Conservation (phyloP, 495 filamentous ascomycete species). For the Penicillium argentinense region DNA sequence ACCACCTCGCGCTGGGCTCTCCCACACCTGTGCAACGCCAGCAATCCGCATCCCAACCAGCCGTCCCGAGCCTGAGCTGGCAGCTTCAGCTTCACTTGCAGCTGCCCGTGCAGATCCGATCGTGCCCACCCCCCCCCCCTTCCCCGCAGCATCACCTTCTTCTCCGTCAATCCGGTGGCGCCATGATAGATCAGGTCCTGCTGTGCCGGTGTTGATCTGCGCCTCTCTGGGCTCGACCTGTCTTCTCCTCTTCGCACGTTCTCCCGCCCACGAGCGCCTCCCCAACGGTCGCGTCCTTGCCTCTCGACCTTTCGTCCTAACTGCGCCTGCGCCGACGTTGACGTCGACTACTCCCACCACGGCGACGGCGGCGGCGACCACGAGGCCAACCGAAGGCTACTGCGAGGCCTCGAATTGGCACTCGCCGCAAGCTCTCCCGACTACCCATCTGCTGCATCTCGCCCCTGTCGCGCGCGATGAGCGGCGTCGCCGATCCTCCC, state of each 20-base stretch:
- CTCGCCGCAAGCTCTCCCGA: slow-evolving; percentile 1
- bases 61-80: too few relatives aligned
- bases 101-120: slow-evolving; percentile 26
- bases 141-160: slow-evolving; percentile 15
- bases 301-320: slow-evolving; percentile 7
- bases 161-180: slow-evolving; percentile 24
- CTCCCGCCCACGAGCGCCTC: slow-evolving; percentile 25
- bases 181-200: slow-evolving; percentile 31
- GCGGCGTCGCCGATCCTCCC: slow-evolving; percentile 44
- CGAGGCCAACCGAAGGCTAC: too few relatives aligned
- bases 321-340: slow-evolving; percentile 2
- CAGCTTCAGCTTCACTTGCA: too few relatives aligned
- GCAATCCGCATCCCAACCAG: too few relatives aligned
- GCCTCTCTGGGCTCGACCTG: slow-evolving; percentile 28
- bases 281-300: slow-evolving; percentile 22
- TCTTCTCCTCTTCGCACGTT: slow-evolving; percentile 31
- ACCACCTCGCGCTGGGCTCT: too few relatives aligned
- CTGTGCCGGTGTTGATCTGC: slow-evolving; percentile 40
- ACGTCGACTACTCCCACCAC: too few relatives aligned
- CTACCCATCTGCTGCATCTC: neutral
- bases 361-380: too few relatives aligned
- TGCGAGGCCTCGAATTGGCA: neutral
- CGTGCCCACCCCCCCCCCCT: slow-evolving; percentile 16
- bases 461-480: slow-evolving; percentile 39
- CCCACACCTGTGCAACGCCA: too few relatives aligned